Percentiles rank a stretch among this genome's conserved stretches.
These are phyloP conservation scores for Leccinum obscurum DNA, from an alignment of 768 basidiomycete genomes.

Conservation along the genomic window DNA sequence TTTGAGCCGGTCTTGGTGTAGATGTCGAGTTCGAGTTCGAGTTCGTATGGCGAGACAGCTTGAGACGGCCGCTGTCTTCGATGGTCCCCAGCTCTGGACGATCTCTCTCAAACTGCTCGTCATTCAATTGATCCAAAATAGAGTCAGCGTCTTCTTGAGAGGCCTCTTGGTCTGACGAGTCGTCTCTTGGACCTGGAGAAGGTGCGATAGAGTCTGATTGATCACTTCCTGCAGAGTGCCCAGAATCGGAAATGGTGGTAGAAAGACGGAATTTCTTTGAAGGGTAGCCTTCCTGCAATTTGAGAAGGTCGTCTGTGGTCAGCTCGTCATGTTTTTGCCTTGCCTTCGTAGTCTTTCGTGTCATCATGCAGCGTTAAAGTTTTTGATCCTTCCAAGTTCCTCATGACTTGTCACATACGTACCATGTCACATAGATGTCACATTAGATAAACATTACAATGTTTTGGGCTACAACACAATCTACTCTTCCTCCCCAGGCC, in stretches of 20 bases:
- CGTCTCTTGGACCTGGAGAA: constrained; percentile 1
- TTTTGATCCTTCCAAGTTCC: too few species aligned
- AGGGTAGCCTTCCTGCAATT: constrained; percentile 42
- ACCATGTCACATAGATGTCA: constrained; percentile 4
- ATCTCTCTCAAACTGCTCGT: neutral
- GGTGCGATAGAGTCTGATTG: constrained; percentile 9
- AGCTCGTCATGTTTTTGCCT: constrained; percentile 23
- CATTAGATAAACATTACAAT: neutral
- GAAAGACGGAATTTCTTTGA: constrained; percentile 36
- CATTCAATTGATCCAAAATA: constrained; percentile 7
- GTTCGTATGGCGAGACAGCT: constrained; percentile 21
- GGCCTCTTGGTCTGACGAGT: constrained; percentile 23
- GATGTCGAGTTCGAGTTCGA: constrained; percentile 15
- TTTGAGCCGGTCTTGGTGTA: constrained; percentile 8
- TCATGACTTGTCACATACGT: neutral
- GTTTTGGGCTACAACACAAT: neutral
- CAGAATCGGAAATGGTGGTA: constrained; percentile 3
- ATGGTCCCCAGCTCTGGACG: neutral
- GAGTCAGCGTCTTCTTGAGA: constrained; percentile 14
- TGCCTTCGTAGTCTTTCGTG: constrained; percentile 9
- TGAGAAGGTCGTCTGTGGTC: constrained; percentile 49
- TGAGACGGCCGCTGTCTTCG: constrained; percentile 20
- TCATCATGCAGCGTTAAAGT: neutral
- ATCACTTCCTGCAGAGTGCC: neutral
- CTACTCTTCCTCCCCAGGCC: neutral